These are phyloP conservation scores for Hysterangium stoloniferum DNA, from an alignment of 768 basidiomycete genomes.

Conservation along the genomic window DNA sequence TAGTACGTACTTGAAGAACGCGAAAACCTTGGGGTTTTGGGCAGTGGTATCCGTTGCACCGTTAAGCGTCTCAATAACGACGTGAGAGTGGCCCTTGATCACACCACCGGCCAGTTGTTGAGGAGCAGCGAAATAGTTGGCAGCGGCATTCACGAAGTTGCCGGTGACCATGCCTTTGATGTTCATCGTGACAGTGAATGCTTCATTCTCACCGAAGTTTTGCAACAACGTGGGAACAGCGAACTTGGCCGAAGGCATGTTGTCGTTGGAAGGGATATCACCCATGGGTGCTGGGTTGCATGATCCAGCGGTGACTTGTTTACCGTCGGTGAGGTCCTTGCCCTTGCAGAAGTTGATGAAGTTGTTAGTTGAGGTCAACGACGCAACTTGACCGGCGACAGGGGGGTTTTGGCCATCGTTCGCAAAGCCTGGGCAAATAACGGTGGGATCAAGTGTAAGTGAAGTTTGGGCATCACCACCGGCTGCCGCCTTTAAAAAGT, in stretches of 20 bases:
- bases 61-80: slow-evolving; percentile 43
- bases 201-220: slow-evolving; percentile 37
- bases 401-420: slow-evolving; percentile 43
- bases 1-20: slow-evolving; percentile 40
- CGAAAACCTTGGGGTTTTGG: slow-evolving; percentile 43
- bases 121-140: slow-evolving; percentile 50
- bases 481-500: slow-evolving; percentile 5
- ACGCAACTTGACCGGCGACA: slow-evolving; percentile 42
- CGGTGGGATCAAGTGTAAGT: slow-evolving; percentile 40
- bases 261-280: slow-evolving; percentile 38
- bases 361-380: slow-evolving; percentile 52
- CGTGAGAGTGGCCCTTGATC: slow-evolving; percentile 51
- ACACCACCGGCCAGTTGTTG: slow-evolving; percentile 42
- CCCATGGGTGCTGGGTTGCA: slow-evolving; percentile 56
- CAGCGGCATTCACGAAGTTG: slow-evolving; percentile 47
- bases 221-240: slow-evolving; percentile 38
- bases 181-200: slow-evolving; percentile 45
- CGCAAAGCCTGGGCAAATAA: slow-evolving; percentile 42
- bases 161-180: slow-evolving; percentile 42
- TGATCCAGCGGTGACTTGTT: slow-evolving; percentile 42
- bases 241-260: slow-evolving; percentile 45
- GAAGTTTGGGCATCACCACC: slow-evolving; percentile 38
- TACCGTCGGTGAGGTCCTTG: slow-evolving; percentile 46
- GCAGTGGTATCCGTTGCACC: slow-evolving; percentile 37
- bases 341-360: slow-evolving; percentile 51